phyloP scores from a whole-genome alignment of 148 eudicot species.

The Vaccinium vitisidaea region DNA sequence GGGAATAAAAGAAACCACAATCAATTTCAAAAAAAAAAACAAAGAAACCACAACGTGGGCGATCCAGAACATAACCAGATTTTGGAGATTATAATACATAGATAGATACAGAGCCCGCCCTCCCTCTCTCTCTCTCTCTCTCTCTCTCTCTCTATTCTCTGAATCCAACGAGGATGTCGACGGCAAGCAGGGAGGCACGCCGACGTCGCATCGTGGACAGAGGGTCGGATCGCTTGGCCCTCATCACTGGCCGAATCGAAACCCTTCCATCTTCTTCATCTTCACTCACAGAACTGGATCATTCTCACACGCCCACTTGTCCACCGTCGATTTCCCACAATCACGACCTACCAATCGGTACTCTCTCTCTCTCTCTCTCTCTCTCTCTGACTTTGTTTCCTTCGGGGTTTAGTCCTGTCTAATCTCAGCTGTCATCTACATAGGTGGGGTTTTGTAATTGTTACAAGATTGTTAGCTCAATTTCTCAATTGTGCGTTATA shows the following conservation, averaged over 20 bases:
- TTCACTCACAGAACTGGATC: not conserved
- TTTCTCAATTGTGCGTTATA: not conserved
- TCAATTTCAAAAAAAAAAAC: too few species aligned
- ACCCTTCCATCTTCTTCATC: conserved; percentile 19
- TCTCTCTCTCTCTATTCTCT: not conserved
- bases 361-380: not conserved
- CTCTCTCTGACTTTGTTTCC: not conserved
- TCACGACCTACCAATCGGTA: conserved; percentile 24
- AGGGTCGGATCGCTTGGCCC: conserved; percentile 61
- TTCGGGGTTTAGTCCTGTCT: not conserved
- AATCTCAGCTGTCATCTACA: not conserved
- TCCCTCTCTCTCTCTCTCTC: not conserved
- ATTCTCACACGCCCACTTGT: conserved; percentile 8
- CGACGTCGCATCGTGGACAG: conserved; percentile 65
- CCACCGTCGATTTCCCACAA: conserved; percentile 11
- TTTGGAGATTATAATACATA: too few species aligned
- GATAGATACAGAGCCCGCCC: too few species aligned
- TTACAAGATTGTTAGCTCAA: not conserved
- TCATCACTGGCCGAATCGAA: conserved; percentile 57
- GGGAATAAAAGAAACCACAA: too few species aligned
- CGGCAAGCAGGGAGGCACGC: conserved; percentile 42
- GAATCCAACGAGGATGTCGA: conserved; percentile 14
- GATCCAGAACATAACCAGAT: too few species aligned
- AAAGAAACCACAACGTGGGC: too few species aligned
- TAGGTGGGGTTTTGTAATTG: not conserved